phyloP scores from a whole-genome alignment of 2,329 filamentous ascomycete genomes.

The Acarospora socialis region DNA sequence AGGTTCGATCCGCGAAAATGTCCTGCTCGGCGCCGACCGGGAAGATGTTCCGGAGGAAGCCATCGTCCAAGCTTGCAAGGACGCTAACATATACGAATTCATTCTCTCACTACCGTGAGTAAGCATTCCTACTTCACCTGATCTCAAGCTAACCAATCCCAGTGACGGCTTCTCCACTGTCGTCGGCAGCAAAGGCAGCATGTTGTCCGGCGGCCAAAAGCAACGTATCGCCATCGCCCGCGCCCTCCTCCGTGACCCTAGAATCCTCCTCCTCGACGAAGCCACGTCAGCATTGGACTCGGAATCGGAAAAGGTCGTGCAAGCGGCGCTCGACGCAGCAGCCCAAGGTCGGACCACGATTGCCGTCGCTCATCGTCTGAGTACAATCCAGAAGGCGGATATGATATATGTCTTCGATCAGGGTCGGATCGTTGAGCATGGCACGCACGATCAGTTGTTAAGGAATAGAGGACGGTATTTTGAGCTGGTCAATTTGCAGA shows the following conservation, averaged over 20 bases:
- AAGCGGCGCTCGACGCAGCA: conserved; percentile 64
- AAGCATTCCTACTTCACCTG: no score
- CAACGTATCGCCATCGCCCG: conserved; percentile 89
- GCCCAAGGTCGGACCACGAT: conserved; percentile 80
- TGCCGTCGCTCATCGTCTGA: conserved; percentile 81
- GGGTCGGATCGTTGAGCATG: conserved; percentile 71
- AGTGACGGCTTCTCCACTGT: conserved; percentile 68
- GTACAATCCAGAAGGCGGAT: conserved; percentile 88
- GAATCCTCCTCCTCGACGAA: conserved; percentile 71
- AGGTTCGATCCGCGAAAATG: conserved; percentile 81
- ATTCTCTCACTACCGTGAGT: conserved; percentile 62
- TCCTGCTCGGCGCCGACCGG: conserved; percentile 59
- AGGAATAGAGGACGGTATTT: conserved; percentile 56
- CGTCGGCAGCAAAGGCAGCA: conserved; percentile 72
- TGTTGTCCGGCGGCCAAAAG: conserved; percentile 84
- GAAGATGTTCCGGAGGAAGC: conserved; percentile 56
- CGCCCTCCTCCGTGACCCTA: conserved; percentile 79
- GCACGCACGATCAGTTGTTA: conserved; percentile 63
- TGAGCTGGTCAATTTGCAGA: conserved; percentile 69
- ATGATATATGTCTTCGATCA: conserved; percentile 94
- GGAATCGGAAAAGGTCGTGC: conserved; percentile 39
- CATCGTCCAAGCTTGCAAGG: conserved; percentile 65
- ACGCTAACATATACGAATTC: conserved; percentile 88
- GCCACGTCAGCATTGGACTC: conserved; percentile 44
- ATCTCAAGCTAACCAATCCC: conserved; percentile 17